These are phyloP conservation scores for Boletus rubroflammeus DNA, from an alignment of 768 basidiomycete genomes.

Conservation along the genomic window DNA sequence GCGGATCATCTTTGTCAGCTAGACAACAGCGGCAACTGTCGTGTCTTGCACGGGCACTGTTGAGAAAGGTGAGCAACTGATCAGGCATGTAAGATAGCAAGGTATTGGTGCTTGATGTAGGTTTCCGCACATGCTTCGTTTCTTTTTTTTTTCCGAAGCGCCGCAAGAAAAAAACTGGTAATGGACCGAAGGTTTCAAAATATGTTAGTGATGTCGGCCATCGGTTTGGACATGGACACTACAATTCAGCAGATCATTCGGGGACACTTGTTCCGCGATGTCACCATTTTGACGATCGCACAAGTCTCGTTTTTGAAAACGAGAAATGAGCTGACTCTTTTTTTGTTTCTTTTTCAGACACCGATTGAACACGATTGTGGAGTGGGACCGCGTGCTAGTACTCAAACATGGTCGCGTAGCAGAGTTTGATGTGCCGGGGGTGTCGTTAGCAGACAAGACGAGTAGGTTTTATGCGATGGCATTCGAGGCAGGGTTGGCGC, in stretches of 20 bases:
- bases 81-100: background rate
- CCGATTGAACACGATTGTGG: background rate
- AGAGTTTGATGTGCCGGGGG: constrained; percentile 70
- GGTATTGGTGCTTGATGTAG: background rate
- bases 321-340: background rate
- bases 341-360: background rate
- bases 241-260: background rate
- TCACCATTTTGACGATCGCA: background rate
- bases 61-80: background rate
- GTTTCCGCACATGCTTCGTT: background rate
- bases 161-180: too few relatives aligned
- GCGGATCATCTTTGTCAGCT: background rate
- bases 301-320: background rate
- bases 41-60: background rate
- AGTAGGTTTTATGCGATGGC: constrained; percentile 61
- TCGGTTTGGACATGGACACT: background rate
- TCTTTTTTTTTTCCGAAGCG: too few relatives aligned
- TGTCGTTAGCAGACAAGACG: constrained; percentile 50
- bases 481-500: constrained; percentile 54
- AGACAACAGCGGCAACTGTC: background rate
- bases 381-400: background rate
- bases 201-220: background rate
- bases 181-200: background rate
- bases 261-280: background rate
- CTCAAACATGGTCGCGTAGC: constrained; percentile 22